These are phyloP conservation scores for Nigrospora sphaerica DNA, from an alignment of 2,329 filamentous ascomycete genomes.

Conservation along the genomic window DNA sequence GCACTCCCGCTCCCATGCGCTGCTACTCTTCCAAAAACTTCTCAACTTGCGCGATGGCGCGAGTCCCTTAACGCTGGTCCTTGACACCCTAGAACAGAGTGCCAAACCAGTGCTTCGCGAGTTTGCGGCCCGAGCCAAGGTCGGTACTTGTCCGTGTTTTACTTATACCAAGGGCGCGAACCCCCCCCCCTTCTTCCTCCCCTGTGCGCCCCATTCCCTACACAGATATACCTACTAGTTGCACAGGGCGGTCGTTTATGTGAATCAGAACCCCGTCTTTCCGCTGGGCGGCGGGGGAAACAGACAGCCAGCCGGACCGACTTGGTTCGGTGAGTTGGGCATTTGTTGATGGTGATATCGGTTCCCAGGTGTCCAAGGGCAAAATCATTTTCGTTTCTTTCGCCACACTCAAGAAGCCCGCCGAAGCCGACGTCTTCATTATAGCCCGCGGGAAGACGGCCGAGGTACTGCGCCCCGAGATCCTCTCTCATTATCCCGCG, in stretches of 20 bases:
- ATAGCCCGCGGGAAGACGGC: slow-evolving; percentile 53
- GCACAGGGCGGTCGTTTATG: too few relatives aligned
- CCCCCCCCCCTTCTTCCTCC: not conserved
- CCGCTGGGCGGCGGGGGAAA: too few relatives aligned
- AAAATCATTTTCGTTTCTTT: slow-evolving; percentile 75
- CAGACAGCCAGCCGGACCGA: too few relatives aligned
- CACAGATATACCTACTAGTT: too few relatives aligned
- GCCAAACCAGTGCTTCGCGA: slow-evolving; percentile 64
- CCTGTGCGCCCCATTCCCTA: too few relatives aligned
- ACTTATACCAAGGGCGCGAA: not conserved
- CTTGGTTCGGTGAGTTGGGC: too few relatives aligned
- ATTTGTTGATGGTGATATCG: too few relatives aligned
- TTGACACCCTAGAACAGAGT: slow-evolving; percentile 81
- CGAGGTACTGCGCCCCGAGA: slow-evolving; percentile 50
- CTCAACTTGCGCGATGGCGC: slow-evolving; percentile 71
- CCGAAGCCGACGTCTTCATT: slow-evolving; percentile 61
- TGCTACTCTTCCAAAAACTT: slow-evolving; percentile 76
- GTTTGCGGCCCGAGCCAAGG: slow-evolving; percentile 69
- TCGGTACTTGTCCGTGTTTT: slow-evolving; percentile 22
- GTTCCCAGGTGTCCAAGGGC: slow-evolving; percentile 49
- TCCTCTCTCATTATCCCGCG: slow-evolving; percentile 44
- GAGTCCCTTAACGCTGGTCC: slow-evolving; percentile 78
- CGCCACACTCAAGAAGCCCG: slow-evolving; percentile 59
- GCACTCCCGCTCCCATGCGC: slow-evolving; percentile 75
- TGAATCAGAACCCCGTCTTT: too few relatives aligned